phyloP scores from a whole-genome alignment of 805 yeast species.

The Yarrowia deformans region DNA sequence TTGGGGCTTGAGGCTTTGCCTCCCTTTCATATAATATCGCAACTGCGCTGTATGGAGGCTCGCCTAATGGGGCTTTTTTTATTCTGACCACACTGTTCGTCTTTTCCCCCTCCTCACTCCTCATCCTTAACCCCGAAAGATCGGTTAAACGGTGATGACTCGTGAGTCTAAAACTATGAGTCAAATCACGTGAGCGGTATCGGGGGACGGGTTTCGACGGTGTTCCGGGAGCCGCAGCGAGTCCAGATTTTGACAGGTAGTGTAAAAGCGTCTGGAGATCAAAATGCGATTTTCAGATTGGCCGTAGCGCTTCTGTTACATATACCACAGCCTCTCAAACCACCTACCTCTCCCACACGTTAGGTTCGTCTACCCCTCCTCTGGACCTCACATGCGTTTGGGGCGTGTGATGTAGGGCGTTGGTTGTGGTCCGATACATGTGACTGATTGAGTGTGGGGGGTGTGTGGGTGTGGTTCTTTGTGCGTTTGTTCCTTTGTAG shows the following conservation, averaged over 20 bases:
- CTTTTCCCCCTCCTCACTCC: not conserved
- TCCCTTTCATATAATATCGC: not conserved
- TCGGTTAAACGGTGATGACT: constrained; percentile 37
- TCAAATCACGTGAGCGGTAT: constrained; percentile 37
- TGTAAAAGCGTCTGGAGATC: not conserved
- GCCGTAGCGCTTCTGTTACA: not conserved
- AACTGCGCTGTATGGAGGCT: constrained; percentile 4
- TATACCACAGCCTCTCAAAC: no score
- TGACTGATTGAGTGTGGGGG: not conserved
- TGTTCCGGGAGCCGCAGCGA: not conserved
- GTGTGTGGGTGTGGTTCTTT: no score
- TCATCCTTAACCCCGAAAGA: constrained; percentile 30
- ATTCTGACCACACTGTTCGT: not conserved
- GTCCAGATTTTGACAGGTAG: not conserved
- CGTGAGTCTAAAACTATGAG: constrained; percentile 18
- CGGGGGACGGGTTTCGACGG: not conserved
- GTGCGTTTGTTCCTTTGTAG: no score
- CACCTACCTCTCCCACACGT: not conserved
- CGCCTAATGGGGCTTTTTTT: constrained; percentile 9
- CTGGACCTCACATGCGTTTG: constrained; percentile 18
- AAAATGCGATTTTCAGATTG: not conserved
- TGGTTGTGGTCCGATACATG: constrained; percentile 2
- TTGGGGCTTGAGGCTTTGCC: not conserved
- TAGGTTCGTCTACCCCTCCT: constrained; percentile 24
- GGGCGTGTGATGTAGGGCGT: constrained; percentile 23